Conservation (phyloP, 805 yeast genomes). For the Candida fluviatilis region DNA sequence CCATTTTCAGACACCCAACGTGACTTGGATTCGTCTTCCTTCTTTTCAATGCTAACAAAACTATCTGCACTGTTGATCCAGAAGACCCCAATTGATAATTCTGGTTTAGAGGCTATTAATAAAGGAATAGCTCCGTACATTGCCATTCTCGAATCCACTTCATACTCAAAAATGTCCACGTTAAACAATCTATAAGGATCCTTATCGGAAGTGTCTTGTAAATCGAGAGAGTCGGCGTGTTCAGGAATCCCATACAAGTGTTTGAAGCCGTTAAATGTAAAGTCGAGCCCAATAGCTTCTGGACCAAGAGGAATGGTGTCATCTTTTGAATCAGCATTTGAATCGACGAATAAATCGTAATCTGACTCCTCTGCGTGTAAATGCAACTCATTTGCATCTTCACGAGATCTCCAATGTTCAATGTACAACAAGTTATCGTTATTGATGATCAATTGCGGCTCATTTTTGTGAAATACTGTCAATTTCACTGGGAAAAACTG, state of each 20-base stretch:
- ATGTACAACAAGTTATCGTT: constrained; percentile 66
- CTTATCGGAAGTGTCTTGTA: constrained; percentile 59
- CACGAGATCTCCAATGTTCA: constrained; percentile 67
- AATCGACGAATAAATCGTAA: constrained; percentile 66
- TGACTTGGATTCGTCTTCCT: constrained; percentile 20
- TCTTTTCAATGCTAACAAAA: constrained; percentile 65
- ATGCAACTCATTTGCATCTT: constrained; percentile 27
- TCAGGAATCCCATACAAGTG: constrained; percentile 95
- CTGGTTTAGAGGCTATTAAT: constrained; percentile 62
- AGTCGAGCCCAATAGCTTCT: constrained; percentile 81
- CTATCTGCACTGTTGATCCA: constrained; percentile 96
- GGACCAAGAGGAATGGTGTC: constrained; percentile 82
- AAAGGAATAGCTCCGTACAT: constrained; percentile 97
- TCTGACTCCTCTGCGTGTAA: constrained; percentile 57
- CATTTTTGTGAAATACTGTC: constrained; percentile 41
- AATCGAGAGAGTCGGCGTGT: constrained; percentile 77
- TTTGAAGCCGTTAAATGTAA: constrained; percentile 54
- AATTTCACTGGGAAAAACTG: constrained; percentile 47
- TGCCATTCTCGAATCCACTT: constrained; percentile 73
- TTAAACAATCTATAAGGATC: constrained; percentile 83
- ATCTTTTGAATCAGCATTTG: constrained; percentile 57
- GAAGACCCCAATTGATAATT: constrained; percentile 67
- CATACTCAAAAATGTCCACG: constrained; percentile 95
- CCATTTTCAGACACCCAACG: constrained; percentile 98
- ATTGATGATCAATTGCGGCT: constrained; percentile 55